Evolutionary conservation across 2,329 filamentous ascomycete genomes (phyloP).

Genomic region (Trichoderma simmonsii): DNA sequence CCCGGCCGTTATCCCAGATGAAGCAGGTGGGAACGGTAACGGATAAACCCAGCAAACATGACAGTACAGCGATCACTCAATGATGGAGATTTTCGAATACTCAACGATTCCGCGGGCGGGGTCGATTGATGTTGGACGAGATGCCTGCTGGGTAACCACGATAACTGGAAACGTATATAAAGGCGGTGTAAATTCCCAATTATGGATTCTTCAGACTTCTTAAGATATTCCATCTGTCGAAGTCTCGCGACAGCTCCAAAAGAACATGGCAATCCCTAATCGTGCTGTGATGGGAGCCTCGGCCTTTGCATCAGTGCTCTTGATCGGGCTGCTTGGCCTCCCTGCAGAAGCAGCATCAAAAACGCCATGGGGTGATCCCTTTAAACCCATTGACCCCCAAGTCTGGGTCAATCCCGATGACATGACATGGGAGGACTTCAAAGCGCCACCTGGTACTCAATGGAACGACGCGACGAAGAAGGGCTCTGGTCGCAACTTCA

Average conservation of each 20-base stretch:
- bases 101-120: not conserved
- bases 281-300: not conserved
- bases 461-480: conserved; percentile 45
- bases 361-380: conserved; percentile 35
- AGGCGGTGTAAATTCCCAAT: too few relatives aligned
- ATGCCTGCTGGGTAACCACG: not conserved
- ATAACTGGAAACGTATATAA: not conserved
- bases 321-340: not conserved
- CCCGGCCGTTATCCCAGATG: not conserved
- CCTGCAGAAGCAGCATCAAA: not conserved
- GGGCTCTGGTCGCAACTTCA: conserved; percentile 51
- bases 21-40: not conserved
- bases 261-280: not conserved
- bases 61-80: not conserved
- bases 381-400: conserved; percentile 49
- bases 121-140: not conserved
- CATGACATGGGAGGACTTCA: conserved; percentile 52
- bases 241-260: not conserved
- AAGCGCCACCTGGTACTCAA: conserved; percentile 43
- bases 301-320: not conserved
- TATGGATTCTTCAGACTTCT: too few relatives aligned
- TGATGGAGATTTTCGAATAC: not conserved
- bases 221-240: not conserved
- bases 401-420: conserved; percentile 52
- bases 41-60: conserved; percentile 3